Base-by-base conservation (phyloP, 108 stramenopile genomes). In the Schizochytrium sp. region DNA sequence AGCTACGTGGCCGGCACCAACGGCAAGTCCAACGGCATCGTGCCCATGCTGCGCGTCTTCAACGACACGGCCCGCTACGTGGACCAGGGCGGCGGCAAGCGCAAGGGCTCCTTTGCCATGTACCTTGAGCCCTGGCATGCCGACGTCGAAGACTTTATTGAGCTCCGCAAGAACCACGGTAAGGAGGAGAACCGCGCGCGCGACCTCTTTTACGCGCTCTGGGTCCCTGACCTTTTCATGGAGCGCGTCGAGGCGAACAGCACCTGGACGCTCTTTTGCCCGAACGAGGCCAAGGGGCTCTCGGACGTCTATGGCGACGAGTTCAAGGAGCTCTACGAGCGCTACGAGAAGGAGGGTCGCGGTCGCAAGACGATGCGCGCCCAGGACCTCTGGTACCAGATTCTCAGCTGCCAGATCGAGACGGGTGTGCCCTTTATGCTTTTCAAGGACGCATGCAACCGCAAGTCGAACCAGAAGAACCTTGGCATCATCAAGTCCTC, bases 81-180 rank as follows among this genome's bases (percentile, higher is more conserved):
- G 71, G 97, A 99, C 90, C 99, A 99, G 93, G 99, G 99, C 58
- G 99, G 99, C 19, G 98, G 98, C 91, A 99, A 99, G 96, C 93
- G 99, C 58, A 98, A 98, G 92, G 99, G 99, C 47, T 93, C 94
- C 60, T 98, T 99, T 90, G 98, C 98, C 87, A 93, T 97, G 58
- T 99, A 99, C 95, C 93, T 99, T 58, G 99, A 99, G 93, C 99
- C 99, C 3, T 99, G 99, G 99, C 99, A 99, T 91, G 98, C 98
- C 4, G 99, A 99, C 92, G 94, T 99, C 89, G 88, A 92, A 93
- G 71, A 92, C 87, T 98, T 99, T 93, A 92, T 99, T 90, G 98
- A 99, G 87, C 91, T 99, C 72, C 90, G 96, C 57, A 99, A 99
- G 95, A 99, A 99, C 93, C 98, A 99, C 90, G 99, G 99, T 28